Conservation (phyloP, 1,284 basidiomycete species). For the Sporisorium graminicola region DNA sequence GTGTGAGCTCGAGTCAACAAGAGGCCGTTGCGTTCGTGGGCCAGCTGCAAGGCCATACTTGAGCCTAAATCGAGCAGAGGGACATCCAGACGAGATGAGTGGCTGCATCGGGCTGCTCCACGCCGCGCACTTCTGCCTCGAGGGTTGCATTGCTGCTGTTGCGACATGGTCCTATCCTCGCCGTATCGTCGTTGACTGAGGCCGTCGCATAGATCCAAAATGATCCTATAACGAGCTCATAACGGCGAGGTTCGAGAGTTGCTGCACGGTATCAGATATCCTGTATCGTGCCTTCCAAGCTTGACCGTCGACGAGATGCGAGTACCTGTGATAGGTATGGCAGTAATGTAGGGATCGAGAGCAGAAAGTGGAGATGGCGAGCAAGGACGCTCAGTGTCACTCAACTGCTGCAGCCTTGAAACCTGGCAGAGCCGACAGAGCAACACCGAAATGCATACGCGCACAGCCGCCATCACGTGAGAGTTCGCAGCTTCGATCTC, state of each 20-base stretch:
- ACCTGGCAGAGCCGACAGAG: neutral
- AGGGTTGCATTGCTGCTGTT: neutral
- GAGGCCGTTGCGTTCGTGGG: constrained; percentile 32
- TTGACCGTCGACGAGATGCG: too few relatives aligned
- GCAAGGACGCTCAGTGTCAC: neutral
- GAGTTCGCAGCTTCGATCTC: neutral
- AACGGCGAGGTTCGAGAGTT: neutral
- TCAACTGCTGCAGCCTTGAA: neutral
- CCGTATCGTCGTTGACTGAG: neutral
- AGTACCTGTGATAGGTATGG: neutral
- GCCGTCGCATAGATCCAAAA: neutral
- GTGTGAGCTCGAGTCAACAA: constrained; percentile 12
- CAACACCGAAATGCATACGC: constrained; percentile 10
- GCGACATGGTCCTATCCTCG: constrained; percentile 1
- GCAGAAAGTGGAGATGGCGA: neutral
- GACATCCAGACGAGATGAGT: constrained; percentile 24
- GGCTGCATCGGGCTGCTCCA: constrained; percentile 31
- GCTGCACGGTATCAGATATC: neutral
- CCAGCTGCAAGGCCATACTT: constrained; percentile 32
- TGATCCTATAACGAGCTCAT: constrained; percentile 2
- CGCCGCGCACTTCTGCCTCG: constrained; percentile 5
- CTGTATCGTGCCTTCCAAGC: too few relatives aligned
- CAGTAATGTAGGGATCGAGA: neutral
- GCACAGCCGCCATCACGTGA: constrained; percentile 13
- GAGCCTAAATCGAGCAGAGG: constrained; percentile 35